Base-by-base conservation (phyloP, 306 rosid species). In the Trifolium subterraneum region DNA sequence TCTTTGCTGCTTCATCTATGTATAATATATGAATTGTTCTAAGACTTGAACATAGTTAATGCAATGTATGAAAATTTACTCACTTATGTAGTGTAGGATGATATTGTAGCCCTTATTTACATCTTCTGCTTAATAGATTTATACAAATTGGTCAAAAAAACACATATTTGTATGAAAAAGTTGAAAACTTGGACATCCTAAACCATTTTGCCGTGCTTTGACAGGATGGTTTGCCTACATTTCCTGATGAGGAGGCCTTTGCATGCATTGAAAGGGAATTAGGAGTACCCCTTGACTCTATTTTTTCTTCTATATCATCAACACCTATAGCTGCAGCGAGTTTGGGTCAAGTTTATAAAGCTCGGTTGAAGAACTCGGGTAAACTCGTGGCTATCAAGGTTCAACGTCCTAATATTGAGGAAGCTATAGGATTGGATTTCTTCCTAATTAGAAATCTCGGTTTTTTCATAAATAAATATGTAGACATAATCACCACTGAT, bases 311-410 rank as follows among this genome's bases (percentile, higher is more conserved):
- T 31, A 87, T 92, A 82, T 87, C 98, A 18, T 88, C 93, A 20
- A 88, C 90, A 23, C 96, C 98, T 8, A 81, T 92, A 61, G 98
- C 96, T 14, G 98, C 98, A 8, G 98, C 98, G 74, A 92, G 98
- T 86, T 86, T 92, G 54, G 98, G 98, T 55, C 98, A 92, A 81
- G 98, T 92, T 41, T 92, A 92, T 78, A 92, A 92, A 87, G 98
- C 90, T 77, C 84, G 71, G 80, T 87, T 92, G 22, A 87, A 83
- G 78, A 70, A 78, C 67, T 82, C 94, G 20, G 90, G 92, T 41
- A 80, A 85, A 71, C 62, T 82, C 6, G 98, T 92, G 59, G 98
- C 96, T 6, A 89, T 92, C 44, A 92, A 92, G 87, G 96, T 92
- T 79, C 98, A 92, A 69, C 96, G 98, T 45, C 96, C 98, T 23